Base-by-base conservation (phyloP, 2,329 filamentous ascomycete species). In the Sporothrix luriei region DNA sequence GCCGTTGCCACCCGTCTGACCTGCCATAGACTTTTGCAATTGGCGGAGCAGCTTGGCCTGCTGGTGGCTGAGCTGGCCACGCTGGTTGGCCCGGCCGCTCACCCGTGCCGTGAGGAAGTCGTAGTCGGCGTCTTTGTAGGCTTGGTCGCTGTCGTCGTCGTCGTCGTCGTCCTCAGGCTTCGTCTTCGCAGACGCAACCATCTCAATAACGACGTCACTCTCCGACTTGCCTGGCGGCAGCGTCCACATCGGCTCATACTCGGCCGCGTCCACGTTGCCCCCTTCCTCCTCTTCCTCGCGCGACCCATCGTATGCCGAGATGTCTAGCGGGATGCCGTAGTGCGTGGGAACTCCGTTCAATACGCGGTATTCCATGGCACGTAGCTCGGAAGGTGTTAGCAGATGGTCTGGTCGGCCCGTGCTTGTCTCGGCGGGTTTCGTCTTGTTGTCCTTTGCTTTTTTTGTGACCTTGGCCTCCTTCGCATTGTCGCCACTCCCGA, bases 271-370 rank as follows among this genome's bases (percentile, higher is more conserved):
- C 3, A 14, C n/a, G 9, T 43, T 10, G 14, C 13, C 61, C 4
- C 40, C 69, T 2, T 71, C 69, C 1, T 72, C 70, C 1, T 72
- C 72, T 1, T 71, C 72, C 16, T 73, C 48, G 2, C 43, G 61
- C 0, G 59, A 21, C 0, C 52, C 68, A 26, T 71, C 65, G 48
- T 69, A 72, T 0, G 49, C 57, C 1, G 72, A 71, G 2, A 73
- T 62, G 14, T 72, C 71, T 14, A 74, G 67, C 2, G 73, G 73
- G 14, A 73, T 74, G 9, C 78, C 78, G 5, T 76, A 77, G 66
- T 79, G 78, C 5, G 78, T 73, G 6, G 78, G 65, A 29, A 75
- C 75, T 0, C 78, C 78, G 51, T 76, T 72, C 4, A 74, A 76
- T 38, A 72, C 73, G 3, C 70, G 74, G 52, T 75, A 77, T 16